Base-by-base conservation (phyloP, 768 basidiomycete species). In the Agaricus subrufescens region DNA sequence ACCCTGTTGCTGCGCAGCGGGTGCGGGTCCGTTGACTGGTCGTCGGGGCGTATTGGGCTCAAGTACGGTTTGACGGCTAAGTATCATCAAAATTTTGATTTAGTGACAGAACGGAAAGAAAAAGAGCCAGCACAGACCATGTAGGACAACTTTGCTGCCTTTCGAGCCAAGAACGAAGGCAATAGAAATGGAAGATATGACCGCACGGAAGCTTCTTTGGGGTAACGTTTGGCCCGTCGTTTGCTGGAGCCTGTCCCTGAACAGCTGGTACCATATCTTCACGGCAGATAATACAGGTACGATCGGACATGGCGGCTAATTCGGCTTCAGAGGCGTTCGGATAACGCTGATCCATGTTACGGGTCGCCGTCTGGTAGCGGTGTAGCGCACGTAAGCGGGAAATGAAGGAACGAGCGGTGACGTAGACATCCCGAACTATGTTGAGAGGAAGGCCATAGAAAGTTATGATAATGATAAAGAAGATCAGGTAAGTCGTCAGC, bases 91-190 rank as follows among this genome's bases (percentile, higher is more conserved):
- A 46, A 34, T 42, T 27, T 51, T 54, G 50, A 56, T 57, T 62
- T 42, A 63, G 52, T 53, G 44, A 37, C 54, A 15, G 42, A 39
- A 37, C 6, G 30, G 63, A 56, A 12, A 39, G 12, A 43, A 31
- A 3, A 30, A 14, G 40, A 39, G 25, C 48, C 56, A 55, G 23
- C 34, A 70, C 87, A 70, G 49, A 96, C 96, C 96, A 99, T 42
- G 97, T 99, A 1, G 97, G 97, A 69, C 97, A 99, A 63, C 91
- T 98, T 70, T 98, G 97, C 69, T 99, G 97, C 44, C 97, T 82
- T 70, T 99, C 97, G 27, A 99, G 80, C 97, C 97, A 99, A 23
- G 93, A 95, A 40, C 94, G 82, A 60, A 99, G 80, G 70, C 97
- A 99, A 65, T 98, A 86, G 69, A 98, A 96, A 71, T 99, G 97